Evolutionary conservation across 2,329 filamentous ascomycete genomes (phyloP), one percentile per base, ranked within the genome.

Genomic region (Penicillium sp.): DNA sequence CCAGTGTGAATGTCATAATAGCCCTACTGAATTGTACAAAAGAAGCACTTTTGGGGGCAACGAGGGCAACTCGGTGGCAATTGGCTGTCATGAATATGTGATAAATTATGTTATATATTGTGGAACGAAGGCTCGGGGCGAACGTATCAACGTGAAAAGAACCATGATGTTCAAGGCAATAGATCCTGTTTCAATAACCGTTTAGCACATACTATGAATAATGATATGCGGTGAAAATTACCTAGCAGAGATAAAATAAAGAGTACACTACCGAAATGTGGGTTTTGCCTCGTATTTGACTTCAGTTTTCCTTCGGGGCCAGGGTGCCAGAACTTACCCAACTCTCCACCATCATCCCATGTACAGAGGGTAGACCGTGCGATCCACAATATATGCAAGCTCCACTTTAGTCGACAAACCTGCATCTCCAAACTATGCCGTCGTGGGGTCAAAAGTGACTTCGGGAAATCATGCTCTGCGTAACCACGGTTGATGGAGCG

Each of bases 251-350:
- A 21, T 19, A 35, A 35, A 17, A n/a, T 15, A 25, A 10, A 33
- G 8, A 50, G 15, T 10, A 27, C 10, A 36, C 6, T 23, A 31
- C 4, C 9, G n/a, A n/a, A 19, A 4, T 48, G 35, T 48, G 54
- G 54, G 23, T 23, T 27, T 31, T 35, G 49, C 17, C 49, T 47
- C 49, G 42, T 57, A 53, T 47, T 56, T 42, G 49, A 49, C 29
- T 31, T 31, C 10, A 31, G 29, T 31, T 31, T 29, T 31, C 29
- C 29, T 31, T 31, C 29, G 10, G 8, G 10, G 29, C 29, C 10
- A 31, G 3, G 4, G 9, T 31, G 10, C 9, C 29, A 31, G 10
- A 31, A 31, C 29, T 31, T 31, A 31, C 29, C 10, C 10, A 10
- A 31, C 29, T 31, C 4, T 4, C 29, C 29, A 31, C 10, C 9